Evolutionary conservation across 2,329 filamentous ascomycete species (phyloP), one percentile per base, ranked within the genome.

Genomic region (Neonectria faginata): DNA sequence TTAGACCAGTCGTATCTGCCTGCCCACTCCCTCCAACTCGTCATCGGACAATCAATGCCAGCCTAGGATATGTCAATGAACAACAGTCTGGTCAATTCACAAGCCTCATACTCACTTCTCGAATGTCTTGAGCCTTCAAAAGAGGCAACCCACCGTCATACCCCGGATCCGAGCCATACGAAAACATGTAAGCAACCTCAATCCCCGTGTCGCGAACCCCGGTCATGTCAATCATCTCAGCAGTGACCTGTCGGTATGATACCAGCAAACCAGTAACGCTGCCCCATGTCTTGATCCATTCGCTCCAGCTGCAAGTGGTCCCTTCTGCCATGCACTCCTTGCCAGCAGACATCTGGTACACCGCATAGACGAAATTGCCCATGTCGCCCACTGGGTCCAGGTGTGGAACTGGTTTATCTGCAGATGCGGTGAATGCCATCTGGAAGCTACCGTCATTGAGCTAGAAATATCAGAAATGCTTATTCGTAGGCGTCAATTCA

Each of bases 271-370:
- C 78, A 2, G 76, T 81, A 3, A 79, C 67, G 5, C 75, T 65
- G 14, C 77, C 76, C 82, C 83, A 85, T 0, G 79, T 73, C 18
- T 75, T 67, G 9, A 83, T 79, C 68, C 78, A 85, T 8, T 85
- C 82, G 4, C 77, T 65, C 82, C 83, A 85, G 31, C 76, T 84
- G 70, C 80, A 82, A 4, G 73, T 78, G 3, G 81, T 79, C 2
- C 83, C 83, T 31, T 76, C 81, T 0, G 83, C 83, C 79, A 86
- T 84, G 69, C 85, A 86, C 1, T 75, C 72, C 51, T 82, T 82
- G 1, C 83, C 83, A 0, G 83, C 79, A 0, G 82, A 80, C 81
- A 85, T 83, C 64, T 85, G 79, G 50, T 78, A 79, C 1, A 86
- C 82, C 11, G 82, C 84, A 54, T 83, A 84, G 14, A 80, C 78